Evolutionary conservation across 73 alveolate genomes (phyloP), one percentile per base, ranked within the genome.

Genomic region (Paramecium caudatum): DNA sequence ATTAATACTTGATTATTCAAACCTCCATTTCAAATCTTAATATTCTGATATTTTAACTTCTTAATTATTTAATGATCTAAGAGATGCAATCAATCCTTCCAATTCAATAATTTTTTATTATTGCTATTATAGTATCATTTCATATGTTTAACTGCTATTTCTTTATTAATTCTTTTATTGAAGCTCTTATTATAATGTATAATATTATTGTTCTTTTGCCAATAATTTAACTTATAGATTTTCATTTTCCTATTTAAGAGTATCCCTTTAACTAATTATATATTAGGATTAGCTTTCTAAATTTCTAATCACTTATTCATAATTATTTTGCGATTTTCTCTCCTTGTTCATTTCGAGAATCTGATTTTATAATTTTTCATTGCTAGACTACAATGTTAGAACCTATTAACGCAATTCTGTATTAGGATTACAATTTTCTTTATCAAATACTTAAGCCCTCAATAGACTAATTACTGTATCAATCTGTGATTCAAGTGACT

Each of bases 121-220:
- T 21, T 55, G 30, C 30, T 55, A 10, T 27, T 55, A 27, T 1
- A 27, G 30, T 0, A 55, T 5, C 21, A 55, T 27, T 55, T 55
- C 80, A 55, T 55, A 55, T 27, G 80, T 37, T 55, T 55, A 55
- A 43, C 9, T 27, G 23, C 46, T 27, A 23, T 55, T 55, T 55
- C 80, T 55, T 55, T 55, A 55, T 55, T n/a, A n/a, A n/a, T n/a
- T n/a, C n/a, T n/a, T n/a, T n/a, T 55, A 55, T 55, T 55, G n/a
- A 10, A 55, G 27, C 30, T 55, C 80, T 21, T 55, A 55, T 55
- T 55, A 23, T 9, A 55, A 23, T 16, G 80, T 27, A 27, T 27
- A 13, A 5, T 27, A 55, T 12, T 9, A 43, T 55, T 55, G 7
- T 55, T 55, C 80, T 55, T 55, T 55, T 13, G 10, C 30, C 30